A percentile compares a stretch with the other conserved stretches of the same genome.
phyloP scores from a whole-genome alignment of 257 asterid genomes.

The Striga asiatica region DNA sequence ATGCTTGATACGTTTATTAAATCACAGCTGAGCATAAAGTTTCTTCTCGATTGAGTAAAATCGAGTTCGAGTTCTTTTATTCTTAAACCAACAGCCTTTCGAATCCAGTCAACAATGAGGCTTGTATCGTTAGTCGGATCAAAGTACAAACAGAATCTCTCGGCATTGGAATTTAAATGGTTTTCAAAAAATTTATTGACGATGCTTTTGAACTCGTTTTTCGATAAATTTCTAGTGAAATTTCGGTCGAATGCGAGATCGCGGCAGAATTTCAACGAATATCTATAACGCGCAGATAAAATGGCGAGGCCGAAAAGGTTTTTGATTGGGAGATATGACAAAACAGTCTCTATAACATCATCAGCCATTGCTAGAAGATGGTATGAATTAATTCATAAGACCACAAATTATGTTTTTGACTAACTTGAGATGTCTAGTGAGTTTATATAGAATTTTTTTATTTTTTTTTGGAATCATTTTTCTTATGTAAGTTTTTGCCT shows the following conservation, averaged over 20 bases:
- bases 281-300: conserved; percentile 3
- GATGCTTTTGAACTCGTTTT: not conserved
- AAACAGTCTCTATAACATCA: conserved; percentile 18
- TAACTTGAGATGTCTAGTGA: not conserved
- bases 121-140: not conserved
- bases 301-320: conserved; percentile 1
- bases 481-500: not conserved
- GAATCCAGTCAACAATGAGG: conserved; percentile 15
- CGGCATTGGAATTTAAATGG: not conserved
- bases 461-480: not conserved
- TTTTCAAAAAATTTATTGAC: not conserved
- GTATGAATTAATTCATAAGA: not conserved
- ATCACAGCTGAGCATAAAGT: not conserved
- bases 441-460: conserved; percentile 13
- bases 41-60: not conserved
- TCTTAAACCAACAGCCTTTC: not conserved
- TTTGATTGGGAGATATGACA: conserved; percentile 12
- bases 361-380: conserved; percentile 10
- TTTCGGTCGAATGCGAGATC: conserved; percentile 15
- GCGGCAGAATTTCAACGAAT: conserved; percentile 19
- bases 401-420: not conserved
- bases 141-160: not conserved
- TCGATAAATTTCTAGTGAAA: not conserved
- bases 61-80: conserved; percentile 19
- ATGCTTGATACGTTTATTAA: not conserved